Conservation (phyloP, 352 stramenopile species). For the Phytophthora palmivora region DNA sequence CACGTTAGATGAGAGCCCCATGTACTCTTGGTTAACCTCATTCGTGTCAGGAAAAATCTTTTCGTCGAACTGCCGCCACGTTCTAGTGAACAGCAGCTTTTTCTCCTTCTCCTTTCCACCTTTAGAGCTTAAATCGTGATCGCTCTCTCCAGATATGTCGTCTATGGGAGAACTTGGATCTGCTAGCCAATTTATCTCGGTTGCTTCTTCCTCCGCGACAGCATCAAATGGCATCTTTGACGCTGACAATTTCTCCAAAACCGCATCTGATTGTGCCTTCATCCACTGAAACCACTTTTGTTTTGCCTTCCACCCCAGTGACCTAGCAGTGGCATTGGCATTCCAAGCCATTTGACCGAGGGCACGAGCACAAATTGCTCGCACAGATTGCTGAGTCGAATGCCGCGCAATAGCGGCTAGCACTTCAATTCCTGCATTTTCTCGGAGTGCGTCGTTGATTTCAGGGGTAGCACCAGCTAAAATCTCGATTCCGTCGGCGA, state of each 20-base stretch:
- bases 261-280: slow-evolving; percentile 37
- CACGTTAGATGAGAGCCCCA: slow-evolving; percentile 59
- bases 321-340: slow-evolving; percentile 58
- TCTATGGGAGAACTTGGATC: slow-evolving; percentile 45
- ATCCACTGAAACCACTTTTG: slow-evolving; percentile 69
- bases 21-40: slow-evolving; percentile 67
- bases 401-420: slow-evolving; percentile 54
- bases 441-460: slow-evolving; percentile 60
- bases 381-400: slow-evolving; percentile 42
- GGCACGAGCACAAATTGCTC: slow-evolving; percentile 55
- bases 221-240: slow-evolving; percentile 54
- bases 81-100: slow-evolving; percentile 58
- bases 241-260: slow-evolving; percentile 43
- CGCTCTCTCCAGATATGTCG: slow-evolving; percentile 48
- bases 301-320: slow-evolving; percentile 75
- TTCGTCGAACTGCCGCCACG: slow-evolving; percentile 67
- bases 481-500: slow-evolving; percentile 62
- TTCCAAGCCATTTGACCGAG: slow-evolving; percentile 77
- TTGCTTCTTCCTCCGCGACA: slow-evolving; percentile 44
- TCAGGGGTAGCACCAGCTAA: slow-evolving; percentile 53
- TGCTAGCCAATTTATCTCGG: slow-evolving; percentile 63
- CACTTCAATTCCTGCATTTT: slow-evolving; percentile 73
- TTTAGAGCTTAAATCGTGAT: slow-evolving; percentile 36
- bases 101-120: slow-evolving; percentile 39
- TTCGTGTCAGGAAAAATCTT: slow-evolving; percentile 51